phyloP scores from a whole-genome alignment of 768 basidiomycete genomes.

The Lentinula boryana region DNA sequence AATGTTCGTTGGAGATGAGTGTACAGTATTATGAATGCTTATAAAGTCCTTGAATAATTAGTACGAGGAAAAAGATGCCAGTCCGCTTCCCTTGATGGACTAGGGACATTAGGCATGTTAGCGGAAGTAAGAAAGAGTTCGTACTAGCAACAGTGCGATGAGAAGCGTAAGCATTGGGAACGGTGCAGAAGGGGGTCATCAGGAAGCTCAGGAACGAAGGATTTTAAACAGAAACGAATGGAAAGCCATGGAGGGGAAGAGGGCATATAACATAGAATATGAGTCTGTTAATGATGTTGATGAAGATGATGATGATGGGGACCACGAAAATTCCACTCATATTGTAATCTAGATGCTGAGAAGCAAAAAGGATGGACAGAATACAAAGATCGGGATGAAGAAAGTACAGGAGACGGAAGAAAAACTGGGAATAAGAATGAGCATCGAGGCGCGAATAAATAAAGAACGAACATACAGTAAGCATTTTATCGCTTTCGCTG shows the following conservation, averaged over 20 bases:
- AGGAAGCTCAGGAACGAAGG: not conserved
- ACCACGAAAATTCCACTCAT: conserved; percentile 12
- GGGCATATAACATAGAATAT: not conserved
- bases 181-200: not conserved
- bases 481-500: conserved; percentile 51
- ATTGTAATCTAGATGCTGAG: conserved; percentile 17
- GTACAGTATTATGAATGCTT: not conserved
- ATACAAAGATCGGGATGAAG: not conserved
- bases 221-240: not conserved
- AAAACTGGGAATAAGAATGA: not conserved
- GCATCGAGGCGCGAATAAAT: conserved; percentile 2
- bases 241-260: not conserved
- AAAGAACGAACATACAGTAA: conserved; percentile 7
- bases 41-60: not conserved
- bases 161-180: not conserved
- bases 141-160: not conserved
- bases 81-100: not conserved
- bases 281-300: not conserved
- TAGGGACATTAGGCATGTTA: not conserved
- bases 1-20: not conserved
- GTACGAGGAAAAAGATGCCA: not conserved
- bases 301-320: not conserved
- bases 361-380: conserved; percentile 6
- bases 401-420: not conserved
- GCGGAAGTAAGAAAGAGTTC: not conserved